Base-by-base conservation (phyloP, 164 flowering plant genomes). In the Paratinospora sagittata region DNA sequence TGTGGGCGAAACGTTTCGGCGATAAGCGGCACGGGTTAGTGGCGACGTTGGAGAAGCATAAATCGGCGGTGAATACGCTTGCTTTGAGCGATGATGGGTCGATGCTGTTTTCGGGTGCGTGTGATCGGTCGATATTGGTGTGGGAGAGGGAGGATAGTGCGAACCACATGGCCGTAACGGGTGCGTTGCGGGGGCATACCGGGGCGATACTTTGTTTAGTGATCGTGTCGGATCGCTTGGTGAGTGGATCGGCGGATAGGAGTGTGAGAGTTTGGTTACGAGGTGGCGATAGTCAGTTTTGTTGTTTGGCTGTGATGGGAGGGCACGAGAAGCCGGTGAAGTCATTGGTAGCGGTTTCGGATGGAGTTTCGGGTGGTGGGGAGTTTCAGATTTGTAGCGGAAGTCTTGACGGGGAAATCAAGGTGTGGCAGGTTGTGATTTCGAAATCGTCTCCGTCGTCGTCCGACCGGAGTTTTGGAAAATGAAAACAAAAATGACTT, bases 111-210 rank as follows among this genome's bases (percentile, higher is more conserved):
- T 93, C 98, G 13, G 98, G 97, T 0, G 82, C 97, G 4, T 86
- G 91, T 70, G 98, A 93, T 81, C 85, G 96, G 63, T 93, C 97
- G 57, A 89, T 93, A 6, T 64, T 91, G 80, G 92, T 93, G 21
- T 93, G 98, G 97, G 97, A 93, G 76, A 83, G 85, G 67, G 96
- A 91, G 74, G 94, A 89, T 74, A 89, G 86, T 55, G 92, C 90
- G 7, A 73, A 82, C 19, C 75, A 90, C 72, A 89, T 90, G 95
- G 81, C 68, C 34, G 90, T 89, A 11, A 82, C 82, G 1, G 97
- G 96, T 14, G 94, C 91, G 9, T 63, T 91, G 77, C 83, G 92
- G 58, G 97, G 98, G 2, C 98, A 93, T 71, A 65, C 30, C 2
- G 82, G 80, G 65, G 94, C 97, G 8, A 87, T 91, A 27, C 75